Percentiles rank a stretch among this genome's conserved stretches.
phyloP scores from a whole-genome alignment of 257 asterid species.

The Penstemon davidsonii region DNA sequence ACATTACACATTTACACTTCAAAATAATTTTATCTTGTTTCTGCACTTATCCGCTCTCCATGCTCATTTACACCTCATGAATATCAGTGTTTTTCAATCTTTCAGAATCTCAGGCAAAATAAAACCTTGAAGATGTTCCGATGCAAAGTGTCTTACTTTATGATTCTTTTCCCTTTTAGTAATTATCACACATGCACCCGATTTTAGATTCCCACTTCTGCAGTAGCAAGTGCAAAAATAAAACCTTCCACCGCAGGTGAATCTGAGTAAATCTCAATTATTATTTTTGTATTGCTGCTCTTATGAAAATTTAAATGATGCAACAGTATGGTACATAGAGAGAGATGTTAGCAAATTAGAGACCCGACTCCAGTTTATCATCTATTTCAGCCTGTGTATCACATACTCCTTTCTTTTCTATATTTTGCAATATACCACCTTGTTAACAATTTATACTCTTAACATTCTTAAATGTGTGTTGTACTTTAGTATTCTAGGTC shows the following conservation, averaged over 20 bases:
- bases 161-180: not conserved
- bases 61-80: not conserved
- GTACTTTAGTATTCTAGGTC: too few species aligned
- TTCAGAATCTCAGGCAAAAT: not conserved
- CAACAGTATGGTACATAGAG: not conserved
- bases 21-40: not conserved
- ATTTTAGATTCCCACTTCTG: not conserved
- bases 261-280: not conserved
- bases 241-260: not conserved
- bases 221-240: not conserved
- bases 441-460: too few species aligned
- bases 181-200: not conserved
- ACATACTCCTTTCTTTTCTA: too few species aligned
- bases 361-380: too few species aligned
- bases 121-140: not conserved
- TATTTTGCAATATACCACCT: too few species aligned
- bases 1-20: not conserved
- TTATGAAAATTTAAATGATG: not conserved
- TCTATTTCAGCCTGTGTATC: too few species aligned
- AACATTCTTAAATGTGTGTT: too few species aligned
- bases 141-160: not conserved
- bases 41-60: not conserved
- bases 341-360: too few species aligned
- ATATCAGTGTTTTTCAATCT: not conserved
- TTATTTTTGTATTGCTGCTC: not conserved